These are phyloP conservation scores for Citropsis articulata DNA, from an alignment of 345 rosid genomes.

Conservation along the genomic window DNA sequence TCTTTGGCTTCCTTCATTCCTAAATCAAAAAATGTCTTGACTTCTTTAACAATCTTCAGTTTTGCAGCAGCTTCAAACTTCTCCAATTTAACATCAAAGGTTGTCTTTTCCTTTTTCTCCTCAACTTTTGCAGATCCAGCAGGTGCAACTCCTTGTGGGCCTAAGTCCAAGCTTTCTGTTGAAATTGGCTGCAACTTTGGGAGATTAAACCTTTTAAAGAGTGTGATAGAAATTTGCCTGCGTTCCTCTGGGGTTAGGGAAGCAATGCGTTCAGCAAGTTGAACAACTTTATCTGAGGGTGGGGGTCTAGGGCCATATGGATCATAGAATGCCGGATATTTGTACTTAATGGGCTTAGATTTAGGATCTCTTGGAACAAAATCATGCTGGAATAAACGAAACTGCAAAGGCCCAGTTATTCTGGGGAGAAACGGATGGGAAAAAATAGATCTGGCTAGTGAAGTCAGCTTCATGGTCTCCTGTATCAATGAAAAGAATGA, in stretches of 20 bases:
- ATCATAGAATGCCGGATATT: constrained; percentile 48
- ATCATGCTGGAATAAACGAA: constrained; percentile 49
- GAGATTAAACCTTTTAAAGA: constrained; percentile 23
- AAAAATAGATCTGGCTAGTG: constrained; percentile 21
- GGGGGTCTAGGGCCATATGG: constrained; percentile 63
- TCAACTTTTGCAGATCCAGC: constrained; percentile 28
- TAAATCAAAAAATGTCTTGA: constrained; percentile 38
- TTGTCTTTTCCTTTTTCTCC: constrained; percentile 44
- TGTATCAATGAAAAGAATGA: not conserved
- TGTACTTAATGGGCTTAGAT: constrained; percentile 40
- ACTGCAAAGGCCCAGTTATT: constrained; percentile 36
- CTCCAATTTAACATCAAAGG: constrained; percentile 51
- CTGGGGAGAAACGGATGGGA: constrained; percentile 12
- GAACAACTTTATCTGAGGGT: constrained; percentile 44
- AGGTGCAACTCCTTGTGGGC: constrained; percentile 26
- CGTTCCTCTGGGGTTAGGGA: constrained; percentile 37
- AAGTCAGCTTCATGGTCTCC: constrained; percentile 34
- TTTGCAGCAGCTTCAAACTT: constrained; percentile 49
- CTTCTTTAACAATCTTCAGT: constrained; percentile 53
- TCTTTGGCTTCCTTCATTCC: constrained; percentile 57
- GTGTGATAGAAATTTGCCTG: constrained; percentile 34
- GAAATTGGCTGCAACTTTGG: constrained; percentile 35
- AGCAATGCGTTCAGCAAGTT: constrained; percentile 55
- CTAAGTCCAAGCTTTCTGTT: constrained; percentile 33
- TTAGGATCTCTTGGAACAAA: constrained; percentile 54